A percentile compares a stretch with the other conserved stretches of the same genome.
These are phyloP conservation scores for Pythium angustatum DNA, from an alignment of 352 stramenopile species.

Conservation along the genomic window DNA sequence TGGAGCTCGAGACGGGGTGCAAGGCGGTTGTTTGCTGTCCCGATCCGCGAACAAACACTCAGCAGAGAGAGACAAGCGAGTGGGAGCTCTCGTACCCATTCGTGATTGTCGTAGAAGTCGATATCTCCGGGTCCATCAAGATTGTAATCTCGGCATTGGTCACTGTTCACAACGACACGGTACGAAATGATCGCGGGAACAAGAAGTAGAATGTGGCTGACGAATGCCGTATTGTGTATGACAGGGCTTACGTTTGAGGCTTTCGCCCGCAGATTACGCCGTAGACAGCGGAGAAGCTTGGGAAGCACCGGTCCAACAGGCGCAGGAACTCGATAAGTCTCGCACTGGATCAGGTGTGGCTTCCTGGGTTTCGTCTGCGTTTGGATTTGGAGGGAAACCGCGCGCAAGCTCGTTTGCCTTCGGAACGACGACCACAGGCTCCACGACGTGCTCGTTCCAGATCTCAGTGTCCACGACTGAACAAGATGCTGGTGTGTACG, in stretches of 20 bases:
- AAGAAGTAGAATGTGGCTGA: too few relatives aligned
- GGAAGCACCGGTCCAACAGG: slow-evolving; percentile 8
- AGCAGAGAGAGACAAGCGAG: neutral
- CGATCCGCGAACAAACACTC: neutral
- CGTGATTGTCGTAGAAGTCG: slow-evolving; percentile 5
- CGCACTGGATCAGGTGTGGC: slow-evolving; percentile 7
- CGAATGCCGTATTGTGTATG: neutral
- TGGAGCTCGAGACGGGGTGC: neutral
- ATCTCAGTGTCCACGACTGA: neutral
- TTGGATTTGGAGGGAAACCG: slow-evolving; percentile 17
- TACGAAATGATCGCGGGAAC: slow-evolving; percentile 13
- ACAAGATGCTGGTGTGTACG: neutral
- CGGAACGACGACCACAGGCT: neutral
- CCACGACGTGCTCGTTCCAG: slow-evolving; percentile 10
- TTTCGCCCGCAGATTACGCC: neutral
- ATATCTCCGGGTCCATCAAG: neutral
- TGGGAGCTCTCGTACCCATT: slow-evolving; percentile 10
- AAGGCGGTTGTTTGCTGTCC: slow-evolving; percentile 10
- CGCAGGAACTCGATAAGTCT: neutral
- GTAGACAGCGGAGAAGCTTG: slow-evolving; percentile 2
- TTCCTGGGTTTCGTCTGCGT: slow-evolving; percentile 25
- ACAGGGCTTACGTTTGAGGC: slow-evolving; percentile 12
- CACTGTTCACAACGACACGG: slow-evolving; percentile 29
- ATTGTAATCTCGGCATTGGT: slow-evolving; percentile 17
- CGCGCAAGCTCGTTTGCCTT: slow-evolving; percentile 18